phyloP scores from a whole-genome alignment of 1,284 basidiomycete species.

The Cutaneotrichosporon curvatum region DNA sequence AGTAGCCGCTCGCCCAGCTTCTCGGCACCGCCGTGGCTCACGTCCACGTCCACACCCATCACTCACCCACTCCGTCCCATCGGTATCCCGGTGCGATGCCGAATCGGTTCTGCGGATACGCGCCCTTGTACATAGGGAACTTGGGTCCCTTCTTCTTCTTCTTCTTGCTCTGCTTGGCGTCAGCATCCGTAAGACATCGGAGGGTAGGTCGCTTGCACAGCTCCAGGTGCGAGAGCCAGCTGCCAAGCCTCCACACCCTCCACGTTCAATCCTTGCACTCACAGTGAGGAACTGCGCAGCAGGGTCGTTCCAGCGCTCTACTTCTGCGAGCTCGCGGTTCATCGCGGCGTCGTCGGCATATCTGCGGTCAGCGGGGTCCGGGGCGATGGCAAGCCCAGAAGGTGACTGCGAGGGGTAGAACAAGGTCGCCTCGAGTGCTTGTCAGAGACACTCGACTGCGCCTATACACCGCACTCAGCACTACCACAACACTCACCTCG shows the following conservation, averaged over 20 bases:
- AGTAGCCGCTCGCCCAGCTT: no score
- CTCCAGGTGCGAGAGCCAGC: no score
- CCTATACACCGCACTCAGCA: no score
- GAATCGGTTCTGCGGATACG: slow-evolving; percentile 90
- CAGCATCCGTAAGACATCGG: slow-evolving; percentile 3
- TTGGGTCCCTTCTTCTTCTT: slow-evolving; percentile 78
- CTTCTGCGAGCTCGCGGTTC: slow-evolving; percentile 71
- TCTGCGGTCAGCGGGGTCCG: slow-evolving; percentile 28
- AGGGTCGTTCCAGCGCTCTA: slow-evolving; percentile 88
- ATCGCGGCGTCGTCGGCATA: slow-evolving; percentile 74
- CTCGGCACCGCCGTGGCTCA: no score
- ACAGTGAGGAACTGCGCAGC: slow-evolving; percentile 87
- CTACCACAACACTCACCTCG: slow-evolving; percentile 49
- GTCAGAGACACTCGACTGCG: no score
- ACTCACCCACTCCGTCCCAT: slow-evolving; percentile 91
- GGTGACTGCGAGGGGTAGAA: no score
- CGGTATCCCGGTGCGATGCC: slow-evolving; percentile 89
- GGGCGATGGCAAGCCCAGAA: neutral
- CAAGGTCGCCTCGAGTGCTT: no score
- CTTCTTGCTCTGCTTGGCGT: slow-evolving; percentile 11
- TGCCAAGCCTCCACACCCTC: no score
- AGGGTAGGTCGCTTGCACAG: no score
- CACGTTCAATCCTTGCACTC: no score
- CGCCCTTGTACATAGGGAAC: slow-evolving; percentile 76
- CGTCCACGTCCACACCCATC: no score